These are phyloP conservation scores for Myrica gale DNA, from an alignment of 306 rosid species.

Conservation along the genomic window DNA sequence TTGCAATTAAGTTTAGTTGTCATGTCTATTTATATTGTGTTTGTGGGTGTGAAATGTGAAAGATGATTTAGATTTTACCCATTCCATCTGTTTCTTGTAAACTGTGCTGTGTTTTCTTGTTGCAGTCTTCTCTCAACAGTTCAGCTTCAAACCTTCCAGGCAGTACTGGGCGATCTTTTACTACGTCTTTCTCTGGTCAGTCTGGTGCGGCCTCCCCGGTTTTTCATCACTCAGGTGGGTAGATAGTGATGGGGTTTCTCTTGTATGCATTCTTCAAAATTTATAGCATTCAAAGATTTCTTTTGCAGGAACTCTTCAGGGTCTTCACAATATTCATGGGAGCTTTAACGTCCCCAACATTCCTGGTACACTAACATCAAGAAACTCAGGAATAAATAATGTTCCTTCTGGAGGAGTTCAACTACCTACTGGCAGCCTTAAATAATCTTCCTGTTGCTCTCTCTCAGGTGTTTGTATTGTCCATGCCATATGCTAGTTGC, in stretches of 20 bases:
- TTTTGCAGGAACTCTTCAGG: slow-evolving; percentile 73
- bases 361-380: slow-evolving; percentile 65
- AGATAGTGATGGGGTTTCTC: slow-evolving; percentile 32
- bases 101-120: slow-evolving; percentile 24
- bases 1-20: neutral
- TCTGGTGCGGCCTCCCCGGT: slow-evolving; percentile 92
- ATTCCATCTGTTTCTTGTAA: neutral
- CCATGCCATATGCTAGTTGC: slow-evolving; percentile 1
- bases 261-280: slow-evolving; percentile 24
- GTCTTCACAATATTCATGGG: slow-evolving; percentile 86
- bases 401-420: slow-evolving; percentile 92
- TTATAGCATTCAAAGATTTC: slow-evolving; percentile 36
- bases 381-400: slow-evolving; percentile 71
- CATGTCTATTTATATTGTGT: neutral
- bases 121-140: slow-evolving; percentile 90
- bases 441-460: slow-evolving; percentile 83
- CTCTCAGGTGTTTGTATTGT: slow-evolving; percentile 63
- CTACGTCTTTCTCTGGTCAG: slow-evolving; percentile 91
- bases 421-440: slow-evolving; percentile 79
- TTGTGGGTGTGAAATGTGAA: neutral
- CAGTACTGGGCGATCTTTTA: slow-evolving; percentile 74
- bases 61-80: neutral
- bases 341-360: slow-evolving; percentile 88
- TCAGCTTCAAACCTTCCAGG: slow-evolving; percentile 90
- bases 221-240: slow-evolving; percentile 89